Conservation (phyloP, 192 early-diverging fungal species). For the Cetraspora pellucida region DNA sequence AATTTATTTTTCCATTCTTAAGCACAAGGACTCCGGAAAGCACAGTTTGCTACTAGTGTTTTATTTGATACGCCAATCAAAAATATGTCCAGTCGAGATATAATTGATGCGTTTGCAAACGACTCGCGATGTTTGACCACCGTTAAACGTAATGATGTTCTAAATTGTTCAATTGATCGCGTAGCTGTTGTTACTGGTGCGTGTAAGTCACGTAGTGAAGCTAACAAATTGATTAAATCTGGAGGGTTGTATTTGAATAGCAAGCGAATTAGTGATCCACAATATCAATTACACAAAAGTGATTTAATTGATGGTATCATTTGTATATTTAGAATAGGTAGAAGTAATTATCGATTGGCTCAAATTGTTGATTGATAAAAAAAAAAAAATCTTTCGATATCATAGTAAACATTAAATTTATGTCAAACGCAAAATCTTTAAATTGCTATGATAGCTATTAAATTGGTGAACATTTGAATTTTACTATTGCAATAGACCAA, state of each 20-base stretch:
- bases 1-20: constrained; percentile 13
- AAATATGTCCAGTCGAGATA: constrained; percentile 51
- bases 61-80: constrained; percentile 65
- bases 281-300: constrained; percentile 41
- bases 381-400: too few species aligned
- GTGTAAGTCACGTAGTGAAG: constrained; percentile 77
- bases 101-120: constrained; percentile 73
- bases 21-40: constrained; percentile 62
- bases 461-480: too few species aligned
- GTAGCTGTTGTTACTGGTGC: constrained; percentile 64
- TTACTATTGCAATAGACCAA: too few species aligned
- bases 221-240: constrained; percentile 69
- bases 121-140: constrained; percentile 61
- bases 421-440: too few species aligned
- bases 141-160: constrained; percentile 45
- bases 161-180: constrained; percentile 57
- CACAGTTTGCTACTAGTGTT: constrained; percentile 71
- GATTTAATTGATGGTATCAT: constrained; percentile 70
- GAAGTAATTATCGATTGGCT: constrained; percentile 74
- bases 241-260: constrained; percentile 88
- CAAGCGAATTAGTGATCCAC: constrained; percentile 49
- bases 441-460: too few species aligned
- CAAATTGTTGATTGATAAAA: not conserved
- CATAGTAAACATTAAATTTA: too few species aligned
- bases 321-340: constrained; percentile 76